These are phyloP conservation scores for Gnomoniopsis sp. DNA, from an alignment of 2,329 filamentous ascomycete genomes.

Conservation along the genomic window DNA sequence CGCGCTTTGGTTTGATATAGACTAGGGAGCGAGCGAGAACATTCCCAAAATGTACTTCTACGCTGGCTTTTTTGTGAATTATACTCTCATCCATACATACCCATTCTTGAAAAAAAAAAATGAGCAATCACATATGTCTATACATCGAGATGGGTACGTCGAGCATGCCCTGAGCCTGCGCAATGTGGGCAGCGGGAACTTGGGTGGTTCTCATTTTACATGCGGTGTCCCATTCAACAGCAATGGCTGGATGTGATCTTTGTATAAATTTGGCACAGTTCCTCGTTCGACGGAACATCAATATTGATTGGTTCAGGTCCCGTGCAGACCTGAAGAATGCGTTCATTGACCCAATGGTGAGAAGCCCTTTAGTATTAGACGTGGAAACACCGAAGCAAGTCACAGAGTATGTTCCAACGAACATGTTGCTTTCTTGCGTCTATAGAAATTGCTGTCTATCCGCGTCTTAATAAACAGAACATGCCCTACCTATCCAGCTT, in stretches of 20 bases:
- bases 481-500: background rate
- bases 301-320: too few species aligned
- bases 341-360: too few species aligned
- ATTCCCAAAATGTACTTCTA: conserved; percentile 7
- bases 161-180: background rate
- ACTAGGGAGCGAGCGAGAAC: background rate
- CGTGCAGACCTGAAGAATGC: too few species aligned
- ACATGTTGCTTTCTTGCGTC: background rate
- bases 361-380: too few species aligned
- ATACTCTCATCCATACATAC: background rate
- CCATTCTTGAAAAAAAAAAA: background rate
- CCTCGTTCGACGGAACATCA: too few species aligned
- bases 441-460: background rate
- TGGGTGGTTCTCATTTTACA: too few species aligned
- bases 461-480: background rate
- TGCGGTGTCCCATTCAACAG: too few species aligned
- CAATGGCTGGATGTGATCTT: too few species aligned
- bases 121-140: background rate
- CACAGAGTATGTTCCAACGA: too few species aligned
- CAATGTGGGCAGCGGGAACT: too few species aligned
- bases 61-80: background rate
- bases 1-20: conserved; percentile 6
- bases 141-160: background rate
- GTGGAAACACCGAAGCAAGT: too few species aligned
- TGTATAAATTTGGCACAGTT: too few species aligned